Evolutionary conservation across 169 alveolate genomes (phyloP), one percentile per base, ranked within the genome.

Genomic region (Cryptosporidium ubiquitum): DNA sequence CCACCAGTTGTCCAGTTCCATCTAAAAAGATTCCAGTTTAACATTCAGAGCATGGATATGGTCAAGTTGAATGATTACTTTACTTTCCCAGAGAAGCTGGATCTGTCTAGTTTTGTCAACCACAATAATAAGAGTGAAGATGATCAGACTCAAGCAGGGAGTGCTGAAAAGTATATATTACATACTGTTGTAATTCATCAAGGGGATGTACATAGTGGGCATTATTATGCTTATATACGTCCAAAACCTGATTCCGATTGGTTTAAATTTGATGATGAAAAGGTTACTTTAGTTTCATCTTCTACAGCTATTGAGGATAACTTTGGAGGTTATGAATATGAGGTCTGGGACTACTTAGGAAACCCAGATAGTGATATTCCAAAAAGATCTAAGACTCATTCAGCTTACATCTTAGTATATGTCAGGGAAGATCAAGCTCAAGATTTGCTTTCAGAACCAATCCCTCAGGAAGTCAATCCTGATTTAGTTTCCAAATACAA

Each of bases 141-240:
- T 64, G 91, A 92, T 26, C 86, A 91, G 33, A n/a, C 9, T 29
- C 57, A 75, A 85, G 74, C 51, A 73, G 86, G 68, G 91, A 92
- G 84, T 44, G 93, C 91, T 10, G 97, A 97, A 68, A 84, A 89
- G 47, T 97, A 97, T 89, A 91, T 94, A 49, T 91, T 96, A 69
- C 98, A 96, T 92, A 95, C 99, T 5, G 97, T 98, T 20, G 95
- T 98, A 6, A 98, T 98, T 26, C 99, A 98, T 92, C 98, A 96
- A 75, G 99, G 99, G 2, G 96, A 94, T 61, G 96, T 96, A 31
- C 95, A 95, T 84, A 94, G 98, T 75, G 99, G 99, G 1, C 99
- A 97, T 93, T 97, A 97, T 92, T 97, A 94, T 86, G 97, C 99
- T 31, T 97, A 96, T 86, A 93, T 96, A 26, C 94, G 95, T 9